A percentile compares a stretch with the other conserved stretches of the same genome.
phyloP scores from a whole-genome alignment of 2,329 filamentous ascomycete genomes.

The Penicillium sp. region DNA sequence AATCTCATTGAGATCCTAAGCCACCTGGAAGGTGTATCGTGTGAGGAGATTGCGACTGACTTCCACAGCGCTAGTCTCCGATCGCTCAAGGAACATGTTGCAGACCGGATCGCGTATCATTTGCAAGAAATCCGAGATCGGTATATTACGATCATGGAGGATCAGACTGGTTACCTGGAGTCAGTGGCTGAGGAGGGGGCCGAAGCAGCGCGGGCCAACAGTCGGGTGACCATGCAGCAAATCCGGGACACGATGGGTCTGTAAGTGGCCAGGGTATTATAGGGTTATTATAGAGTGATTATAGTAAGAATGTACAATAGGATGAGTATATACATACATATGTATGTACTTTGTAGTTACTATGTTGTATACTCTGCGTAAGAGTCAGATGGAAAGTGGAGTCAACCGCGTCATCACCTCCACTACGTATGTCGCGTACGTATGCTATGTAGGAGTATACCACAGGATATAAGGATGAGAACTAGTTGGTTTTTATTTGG shows the following conservation, averaged over 20 bases:
- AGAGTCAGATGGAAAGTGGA: slow-evolving; percentile 3
- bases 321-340: not conserved
- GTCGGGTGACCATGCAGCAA: slow-evolving; percentile 33
- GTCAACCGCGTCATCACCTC: slow-evolving; percentile 24
- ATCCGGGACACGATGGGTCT: slow-evolving; percentile 36
- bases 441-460: not conserved
- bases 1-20: slow-evolving; percentile 83
- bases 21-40: slow-evolving; percentile 57
- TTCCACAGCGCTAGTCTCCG: slow-evolving; percentile 51
- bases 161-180: slow-evolving; percentile 31
- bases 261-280: slow-evolving; percentile 13
- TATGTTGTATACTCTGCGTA: not conserved
- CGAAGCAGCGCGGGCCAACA: slow-evolving; percentile 32
- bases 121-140: slow-evolving; percentile 38
- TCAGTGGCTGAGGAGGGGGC: slow-evolving; percentile 34
- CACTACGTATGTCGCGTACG: slow-evolving; percentile 19
- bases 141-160: slow-evolving; percentile 32
- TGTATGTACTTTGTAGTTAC: no score
- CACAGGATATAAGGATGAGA: no score
- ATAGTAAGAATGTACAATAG: not conserved
- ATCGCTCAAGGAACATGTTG: slow-evolving; percentile 64
- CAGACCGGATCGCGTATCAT: slow-evolving; percentile 42
- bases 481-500: no score
- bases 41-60: slow-evolving; percentile 50
- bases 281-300: not conserved